phyloP scores from a whole-genome alignment of 805 yeast species.

The Candida berthetii region DNA sequence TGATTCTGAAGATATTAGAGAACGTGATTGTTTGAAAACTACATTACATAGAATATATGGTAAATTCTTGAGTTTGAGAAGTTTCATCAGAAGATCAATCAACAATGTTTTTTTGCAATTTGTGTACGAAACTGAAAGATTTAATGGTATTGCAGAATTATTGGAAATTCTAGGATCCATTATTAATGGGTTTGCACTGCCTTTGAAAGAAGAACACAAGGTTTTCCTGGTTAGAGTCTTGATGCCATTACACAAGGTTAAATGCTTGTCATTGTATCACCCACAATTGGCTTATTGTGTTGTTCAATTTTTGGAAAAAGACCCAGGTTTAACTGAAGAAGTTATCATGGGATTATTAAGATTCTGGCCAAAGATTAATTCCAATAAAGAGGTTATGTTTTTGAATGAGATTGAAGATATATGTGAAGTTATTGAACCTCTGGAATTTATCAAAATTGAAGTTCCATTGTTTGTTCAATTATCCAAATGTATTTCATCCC shows the following conservation, averaged over 20 bases:
- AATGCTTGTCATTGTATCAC: slow-evolving; percentile 83
- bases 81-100: slow-evolving; percentile 87
- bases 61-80: slow-evolving; percentile 81
- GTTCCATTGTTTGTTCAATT: slow-evolving; percentile 91
- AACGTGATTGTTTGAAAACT: slow-evolving; percentile 91
- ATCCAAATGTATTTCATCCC: slow-evolving; percentile 87
- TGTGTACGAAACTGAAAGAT: slow-evolving; percentile 90
- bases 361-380: slow-evolving; percentile 95
- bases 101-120: slow-evolving; percentile 90
- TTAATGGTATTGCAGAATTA: slow-evolving; percentile 92
- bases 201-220: slow-evolving; percentile 95
- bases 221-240: slow-evolving; percentile 80
- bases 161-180: slow-evolving; percentile 93
- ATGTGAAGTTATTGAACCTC: slow-evolving; percentile 92
- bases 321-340: slow-evolving; percentile 86
- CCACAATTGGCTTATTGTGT: slow-evolving; percentile 97
- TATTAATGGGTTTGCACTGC: slow-evolving; percentile 96
- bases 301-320: slow-evolving; percentile 94
- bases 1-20: slow-evolving; percentile 95
- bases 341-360: slow-evolving; percentile 91
- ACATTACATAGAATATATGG: slow-evolving; percentile 96
- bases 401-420: slow-evolving; percentile 95
- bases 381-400: slow-evolving; percentile 95
- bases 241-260: slow-evolving; percentile 88
- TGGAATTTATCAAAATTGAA: slow-evolving; percentile 85